Evolutionary conservation across 2,329 filamentous ascomycete species (phyloP).

Genomic region (Seiridium unicorne): DNA sequence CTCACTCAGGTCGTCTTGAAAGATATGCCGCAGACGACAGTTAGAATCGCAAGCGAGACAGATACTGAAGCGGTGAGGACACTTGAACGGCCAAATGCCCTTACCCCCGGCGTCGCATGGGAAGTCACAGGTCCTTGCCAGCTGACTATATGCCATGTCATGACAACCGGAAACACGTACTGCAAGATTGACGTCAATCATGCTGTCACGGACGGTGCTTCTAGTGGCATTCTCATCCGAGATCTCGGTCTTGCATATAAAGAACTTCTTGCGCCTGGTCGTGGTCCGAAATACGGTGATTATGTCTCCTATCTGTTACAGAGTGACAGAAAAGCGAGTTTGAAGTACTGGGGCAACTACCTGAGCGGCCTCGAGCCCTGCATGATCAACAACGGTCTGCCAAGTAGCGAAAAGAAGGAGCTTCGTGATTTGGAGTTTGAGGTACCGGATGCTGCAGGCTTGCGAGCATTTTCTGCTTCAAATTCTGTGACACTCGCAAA

Average conservation of each 20-base stretch:
- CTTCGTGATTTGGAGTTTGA: constrained; percentile 16
- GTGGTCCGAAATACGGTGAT: constrained; percentile 12
- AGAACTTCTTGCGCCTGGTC: constrained; percentile 5
- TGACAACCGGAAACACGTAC: constrained; percentile 10
- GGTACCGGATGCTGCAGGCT: constrained; percentile 9
- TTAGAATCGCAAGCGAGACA: not conserved
- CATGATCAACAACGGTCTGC: constrained; percentile 16
- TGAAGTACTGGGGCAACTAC: constrained; percentile 24
- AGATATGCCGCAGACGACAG: not conserved
- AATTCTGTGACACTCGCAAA: constrained; percentile 32
- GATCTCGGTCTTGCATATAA: constrained; percentile 26
- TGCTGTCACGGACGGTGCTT: constrained; percentile 31
- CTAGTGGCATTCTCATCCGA: constrained; percentile 24
- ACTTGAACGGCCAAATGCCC: not conserved
- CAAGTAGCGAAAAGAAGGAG: not conserved
- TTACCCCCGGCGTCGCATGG: constrained; percentile 18
- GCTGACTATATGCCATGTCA: constrained; percentile 20
- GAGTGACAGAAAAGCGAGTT: constrained; percentile 15
- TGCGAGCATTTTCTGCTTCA: constrained; percentile 34
- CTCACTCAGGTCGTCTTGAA: constrained; percentile 8
- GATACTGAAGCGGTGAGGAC: not conserved
- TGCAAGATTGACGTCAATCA: constrained; percentile 34
- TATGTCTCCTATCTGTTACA: constrained; percentile 18
- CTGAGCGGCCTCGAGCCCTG: constrained; percentile 24
- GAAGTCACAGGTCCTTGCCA: constrained; percentile 7